A percentile compares a stretch with the other conserved stretches of the same genome.
phyloP scores from a whole-genome alignment of 768 basidiomycete genomes.

The Lentinula detonsa region DNA sequence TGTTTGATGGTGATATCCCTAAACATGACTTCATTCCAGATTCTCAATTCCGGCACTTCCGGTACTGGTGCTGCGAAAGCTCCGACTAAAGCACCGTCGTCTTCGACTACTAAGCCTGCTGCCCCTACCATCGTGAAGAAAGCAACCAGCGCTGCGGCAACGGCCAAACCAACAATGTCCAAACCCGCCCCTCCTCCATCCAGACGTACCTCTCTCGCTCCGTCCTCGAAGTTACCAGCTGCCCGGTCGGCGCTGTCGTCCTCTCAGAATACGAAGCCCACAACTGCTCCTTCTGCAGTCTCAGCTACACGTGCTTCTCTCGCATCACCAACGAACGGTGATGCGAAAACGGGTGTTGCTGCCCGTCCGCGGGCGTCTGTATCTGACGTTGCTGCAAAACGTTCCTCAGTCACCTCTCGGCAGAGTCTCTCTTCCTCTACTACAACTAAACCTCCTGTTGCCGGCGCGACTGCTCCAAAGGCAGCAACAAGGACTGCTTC shows the following conservation, averaged over 20 bases:
- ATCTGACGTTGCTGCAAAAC: slow-evolving; percentile 57
- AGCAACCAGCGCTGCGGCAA: slow-evolving; percentile 29
- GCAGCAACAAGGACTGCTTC: slow-evolving; percentile 26
- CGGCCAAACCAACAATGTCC: slow-evolving; percentile 32
- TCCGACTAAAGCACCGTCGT: slow-evolving; percentile 12
- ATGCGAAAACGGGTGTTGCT: slow-evolving; percentile 18
- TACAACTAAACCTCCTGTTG: slow-evolving; percentile 24
- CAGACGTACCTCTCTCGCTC: slow-evolving; percentile 41
- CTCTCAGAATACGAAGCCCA: slow-evolving; percentile 31
- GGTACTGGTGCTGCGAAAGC: slow-evolving; percentile 48
- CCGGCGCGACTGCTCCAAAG: slow-evolving; percentile 7
- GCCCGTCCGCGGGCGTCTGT: slow-evolving; percentile 61
- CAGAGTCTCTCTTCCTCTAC: slow-evolving; percentile 32
- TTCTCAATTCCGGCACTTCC: slow-evolving; percentile 62
- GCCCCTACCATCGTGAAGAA: slow-evolving; percentile 31
- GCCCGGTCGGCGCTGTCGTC: slow-evolving; percentile 32
- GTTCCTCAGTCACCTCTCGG: slow-evolving; percentile 32
- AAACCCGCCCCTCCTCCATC: slow-evolving; percentile 24
- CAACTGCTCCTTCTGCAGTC: slow-evolving; percentile 22
- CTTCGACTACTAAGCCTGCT: slow-evolving; percentile 24
- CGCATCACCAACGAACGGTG: slow-evolving; percentile 46
- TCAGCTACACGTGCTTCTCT: slow-evolving; percentile 40
- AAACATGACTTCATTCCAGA: slow-evolving; percentile 30
- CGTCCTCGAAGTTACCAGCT: slow-evolving; percentile 25
- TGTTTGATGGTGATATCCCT: slow-evolving; percentile 12